These are phyloP conservation scores for Coemansia sp. DNA, from an alignment of 192 early-diverging fungal genomes.

Conservation along the genomic window DNA sequence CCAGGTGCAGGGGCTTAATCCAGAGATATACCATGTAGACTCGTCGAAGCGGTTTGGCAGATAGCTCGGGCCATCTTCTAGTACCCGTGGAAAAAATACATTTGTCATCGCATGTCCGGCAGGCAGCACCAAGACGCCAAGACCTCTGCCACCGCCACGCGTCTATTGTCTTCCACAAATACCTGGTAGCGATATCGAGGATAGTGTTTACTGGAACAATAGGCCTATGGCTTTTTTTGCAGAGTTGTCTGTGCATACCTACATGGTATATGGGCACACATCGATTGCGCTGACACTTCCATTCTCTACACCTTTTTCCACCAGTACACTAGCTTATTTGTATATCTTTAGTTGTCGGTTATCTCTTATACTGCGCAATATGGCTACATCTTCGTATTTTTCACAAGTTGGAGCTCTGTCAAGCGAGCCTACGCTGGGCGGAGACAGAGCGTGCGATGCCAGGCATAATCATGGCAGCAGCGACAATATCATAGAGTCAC, in stretches of 20 bases:
- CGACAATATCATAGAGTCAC: background rate
- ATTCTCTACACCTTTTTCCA: no score
- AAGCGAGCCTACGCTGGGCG: background rate
- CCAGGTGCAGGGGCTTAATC: slow-evolving; percentile 26
- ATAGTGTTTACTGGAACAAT: background rate
- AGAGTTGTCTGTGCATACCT: no score
- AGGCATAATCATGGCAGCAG: background rate
- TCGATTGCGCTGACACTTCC: no score
- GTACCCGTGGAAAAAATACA: background rate
- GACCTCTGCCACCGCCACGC: background rate
- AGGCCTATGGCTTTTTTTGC: background rate
- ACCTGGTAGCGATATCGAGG: background rate
- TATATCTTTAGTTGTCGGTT: background rate
- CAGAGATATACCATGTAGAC: slow-evolving; percentile 39
- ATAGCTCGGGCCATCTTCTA: background rate
- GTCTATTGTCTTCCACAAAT: background rate
- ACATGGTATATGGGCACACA: no score
- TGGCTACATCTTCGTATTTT: background rate
- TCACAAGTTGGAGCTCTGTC: background rate
- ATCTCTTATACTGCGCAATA: background rate
- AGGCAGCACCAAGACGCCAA: background rate
- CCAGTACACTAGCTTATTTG: no score
- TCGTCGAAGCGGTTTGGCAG: slow-evolving; percentile 34
- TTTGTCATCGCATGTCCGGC: background rate
- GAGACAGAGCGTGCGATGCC: background rate